Evolutionary conservation across 2,329 filamentous ascomycete species (phyloP), one percentile per base, ranked within the genome.

Genomic region (Ophiostoma sp.): DNA sequence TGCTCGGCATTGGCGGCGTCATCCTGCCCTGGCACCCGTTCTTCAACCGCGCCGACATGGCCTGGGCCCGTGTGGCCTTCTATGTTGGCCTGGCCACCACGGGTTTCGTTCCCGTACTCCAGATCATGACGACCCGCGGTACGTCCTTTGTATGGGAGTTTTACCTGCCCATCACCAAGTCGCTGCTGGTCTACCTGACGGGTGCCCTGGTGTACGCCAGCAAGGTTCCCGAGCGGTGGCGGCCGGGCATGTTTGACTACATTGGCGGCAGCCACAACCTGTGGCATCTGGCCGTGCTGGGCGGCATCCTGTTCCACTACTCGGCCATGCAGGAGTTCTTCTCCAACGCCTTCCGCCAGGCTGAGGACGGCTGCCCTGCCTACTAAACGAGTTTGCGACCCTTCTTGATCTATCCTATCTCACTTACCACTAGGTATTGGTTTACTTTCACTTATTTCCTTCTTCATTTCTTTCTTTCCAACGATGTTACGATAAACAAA

Each of bases 271-370:
- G 93, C 81, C 96, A 99, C 83, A 99, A 99, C 82, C 90, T 99
- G 74, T 99, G 96, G 96, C 96, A 99, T 82, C 83, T 97, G 45
- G 96, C 96, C 8, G 96, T 99, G 12, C 85, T 99, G 36, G 94
- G 95, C 19, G 96, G 96, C 12, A 99, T 99, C 73, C 82, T 98
- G n/a, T 98, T 97, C 81, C 96, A 99, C 82, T 99, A 98, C 83
- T 87, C 88, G 28, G 96, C 96, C 22, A 98, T 99, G 95, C 93
- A 98, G 82, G 89, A 94, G 72, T 96, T 99, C 82, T 99, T 99
- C 79, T 87, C 92, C 4, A 88, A 87, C 55, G 93, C 93, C 12
- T 95, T 95, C 82, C 83, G 86, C 76, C 87, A 92, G 74, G 92
- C 92, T 1, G 80, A 90, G 79, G 86, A 83, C 64, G 87, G 87